phyloP scores from a whole-genome alignment of 352 stramenopile species.

The Paralagenidium karlingii region DNA sequence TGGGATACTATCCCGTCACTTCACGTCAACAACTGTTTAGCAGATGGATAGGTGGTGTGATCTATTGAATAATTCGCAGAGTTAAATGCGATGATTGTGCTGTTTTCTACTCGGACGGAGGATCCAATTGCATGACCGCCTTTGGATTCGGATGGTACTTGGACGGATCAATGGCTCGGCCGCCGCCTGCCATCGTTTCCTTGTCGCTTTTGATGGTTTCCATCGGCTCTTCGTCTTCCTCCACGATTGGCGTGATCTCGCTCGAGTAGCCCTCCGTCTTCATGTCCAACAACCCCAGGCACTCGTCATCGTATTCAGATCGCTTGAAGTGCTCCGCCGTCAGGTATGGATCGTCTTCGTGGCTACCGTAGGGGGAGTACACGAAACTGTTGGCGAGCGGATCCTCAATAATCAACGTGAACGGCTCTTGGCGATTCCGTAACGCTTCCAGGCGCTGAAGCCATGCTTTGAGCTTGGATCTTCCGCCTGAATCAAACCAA shows the following conservation, averaged over 20 bases:
- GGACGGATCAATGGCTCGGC: slow-evolving; percentile 27
- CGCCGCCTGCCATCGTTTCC: slow-evolving; percentile 37
- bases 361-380: slow-evolving; percentile 42
- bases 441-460: slow-evolving; percentile 31
- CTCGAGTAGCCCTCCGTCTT: slow-evolving; percentile 72
- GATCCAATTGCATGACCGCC: slow-evolving; percentile 34
- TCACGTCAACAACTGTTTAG: too few relatives aligned
- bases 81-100: not conserved
- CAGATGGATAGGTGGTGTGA: too few relatives aligned
- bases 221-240: slow-evolving; percentile 13
- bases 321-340: slow-evolving; percentile 79
- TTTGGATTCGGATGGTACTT: slow-evolving; percentile 54
- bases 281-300: slow-evolving; percentile 89
- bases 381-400: slow-evolving; percentile 89
- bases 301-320: slow-evolving; percentile 85
- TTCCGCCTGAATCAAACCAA: too few relatives aligned
- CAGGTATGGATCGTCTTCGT: slow-evolving; percentile 46
- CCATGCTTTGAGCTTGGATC: slow-evolving; percentile 39
- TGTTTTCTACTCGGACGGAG: not conserved
- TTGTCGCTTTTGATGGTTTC: slow-evolving; percentile 41
- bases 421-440: slow-evolving; percentile 53
- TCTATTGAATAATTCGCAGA: too few relatives aligned
- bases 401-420: slow-evolving; percentile 85
- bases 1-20: too few relatives aligned
- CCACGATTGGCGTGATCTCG: slow-evolving; percentile 14